Conservation (phyloP, 306 rosid species). For the Vigna angularis region DNA sequence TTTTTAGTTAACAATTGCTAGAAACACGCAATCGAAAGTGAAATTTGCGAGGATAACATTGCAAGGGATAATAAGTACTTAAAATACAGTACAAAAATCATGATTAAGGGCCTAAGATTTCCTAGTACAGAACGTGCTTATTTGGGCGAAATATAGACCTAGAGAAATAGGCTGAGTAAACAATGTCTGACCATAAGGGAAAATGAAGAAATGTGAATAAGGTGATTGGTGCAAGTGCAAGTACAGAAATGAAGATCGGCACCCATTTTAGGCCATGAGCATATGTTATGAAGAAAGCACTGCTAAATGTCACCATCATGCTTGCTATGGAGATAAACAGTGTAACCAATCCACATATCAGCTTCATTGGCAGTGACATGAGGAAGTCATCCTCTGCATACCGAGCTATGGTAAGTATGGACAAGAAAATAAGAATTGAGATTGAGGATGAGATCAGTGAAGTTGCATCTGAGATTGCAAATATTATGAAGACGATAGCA, state of each 20-base stretch:
- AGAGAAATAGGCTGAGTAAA: constrained; percentile 42
- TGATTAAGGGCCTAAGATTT: neutral
- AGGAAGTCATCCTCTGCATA: constrained; percentile 42
- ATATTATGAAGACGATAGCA: neutral
- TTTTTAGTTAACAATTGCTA: too few relatives aligned
- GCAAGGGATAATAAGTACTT: neutral
- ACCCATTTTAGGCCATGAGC: constrained; percentile 21
- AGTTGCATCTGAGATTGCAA: constrained; percentile 46
- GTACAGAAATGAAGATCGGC: constrained; percentile 10
- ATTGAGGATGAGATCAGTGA: constrained; percentile 44
- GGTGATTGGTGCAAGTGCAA: constrained; percentile 36
- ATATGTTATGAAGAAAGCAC: constrained; percentile 41
- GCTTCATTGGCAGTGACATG: constrained; percentile 41
- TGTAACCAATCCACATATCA: constrained; percentile 40
- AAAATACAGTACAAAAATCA: neutral
- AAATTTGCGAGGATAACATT: neutral
- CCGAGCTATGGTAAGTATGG: constrained; percentile 37
- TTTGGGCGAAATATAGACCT: constrained; percentile 43
- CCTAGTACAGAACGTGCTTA: constrained; percentile 16
- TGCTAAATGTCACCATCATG: constrained; percentile 49
- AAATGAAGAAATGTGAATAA: constrained; percentile 35
- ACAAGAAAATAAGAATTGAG: constrained; percentile 49
- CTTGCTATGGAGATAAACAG: constrained; percentile 47
- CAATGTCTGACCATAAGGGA: constrained; percentile 23
- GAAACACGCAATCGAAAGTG: too few relatives aligned